phyloP scores from a whole-genome alignment of 148 eudicot species.

The Rhododendron simsii region DNA sequence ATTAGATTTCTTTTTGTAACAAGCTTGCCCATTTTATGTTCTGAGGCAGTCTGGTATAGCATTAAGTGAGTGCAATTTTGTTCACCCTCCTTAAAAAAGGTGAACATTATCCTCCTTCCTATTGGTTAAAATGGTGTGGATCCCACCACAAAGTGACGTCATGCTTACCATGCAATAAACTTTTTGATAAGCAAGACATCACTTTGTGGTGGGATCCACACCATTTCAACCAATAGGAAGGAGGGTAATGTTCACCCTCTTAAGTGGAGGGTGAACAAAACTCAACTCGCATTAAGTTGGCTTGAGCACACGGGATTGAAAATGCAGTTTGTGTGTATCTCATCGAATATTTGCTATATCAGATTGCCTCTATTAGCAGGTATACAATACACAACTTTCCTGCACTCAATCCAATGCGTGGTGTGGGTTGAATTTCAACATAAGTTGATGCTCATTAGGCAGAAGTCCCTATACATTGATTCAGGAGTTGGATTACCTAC shows the following conservation, averaged over 20 bases:
- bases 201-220: too few relatives aligned
- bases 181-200: too few relatives aligned
- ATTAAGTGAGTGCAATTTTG: not conserved
- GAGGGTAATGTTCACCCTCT: too few relatives aligned
- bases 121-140: too few relatives aligned
- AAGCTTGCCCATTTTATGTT: not conserved
- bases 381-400: not conserved
- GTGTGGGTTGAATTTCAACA: not conserved
- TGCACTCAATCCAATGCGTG: not conserved
- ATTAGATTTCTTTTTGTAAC: not conserved
- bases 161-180: too few relatives aligned
- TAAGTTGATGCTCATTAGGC: not conserved
- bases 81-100: too few relatives aligned
- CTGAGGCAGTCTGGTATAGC: not conserved
- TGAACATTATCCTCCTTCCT: too few relatives aligned
- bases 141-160: too few relatives aligned
- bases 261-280: too few relatives aligned
- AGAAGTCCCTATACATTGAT: not conserved
- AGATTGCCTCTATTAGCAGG: not conserved
- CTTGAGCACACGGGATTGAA: not conserved
- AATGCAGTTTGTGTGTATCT: not conserved
- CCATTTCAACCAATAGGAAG: too few relatives aligned
- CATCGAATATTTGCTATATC: not conserved
- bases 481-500: not conserved
- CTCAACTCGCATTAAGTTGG: not conserved